Percentiles rank a stretch among this genome's conserved stretches.
These are phyloP conservation scores for Flaveria bidentis DNA, from an alignment of 129 eudicot genomes.

Conservation along the genomic window DNA sequence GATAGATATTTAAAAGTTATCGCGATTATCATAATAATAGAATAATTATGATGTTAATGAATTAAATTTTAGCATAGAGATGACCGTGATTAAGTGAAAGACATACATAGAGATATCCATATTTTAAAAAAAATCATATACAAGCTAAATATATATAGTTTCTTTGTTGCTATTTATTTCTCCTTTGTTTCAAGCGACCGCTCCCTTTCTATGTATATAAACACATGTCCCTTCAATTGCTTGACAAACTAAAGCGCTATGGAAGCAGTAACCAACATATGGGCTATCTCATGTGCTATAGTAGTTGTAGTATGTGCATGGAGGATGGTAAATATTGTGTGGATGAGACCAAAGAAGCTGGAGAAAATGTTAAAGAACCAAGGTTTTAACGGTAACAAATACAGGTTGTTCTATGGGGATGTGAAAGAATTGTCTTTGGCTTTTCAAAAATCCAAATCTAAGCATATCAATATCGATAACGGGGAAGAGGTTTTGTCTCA, in stretches of 20 bases:
- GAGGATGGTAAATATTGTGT: not conserved
- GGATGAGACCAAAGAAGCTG: not conserved
- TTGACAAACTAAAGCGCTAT: not conserved
- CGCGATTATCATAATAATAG: too few relatives aligned
- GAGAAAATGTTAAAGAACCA: not conserved
- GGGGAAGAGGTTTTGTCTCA: not conserved
- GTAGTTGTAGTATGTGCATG: not conserved
- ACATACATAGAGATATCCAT: too few relatives aligned
- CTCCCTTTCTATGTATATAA: not conserved
- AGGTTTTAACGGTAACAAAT: not conserved
- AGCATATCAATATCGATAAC: not conserved
- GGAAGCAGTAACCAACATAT: not conserved
- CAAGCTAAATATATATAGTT: too few relatives aligned
- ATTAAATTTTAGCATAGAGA: too few relatives aligned
- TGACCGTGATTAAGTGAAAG: too few relatives aligned
- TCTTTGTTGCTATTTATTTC: too few relatives aligned
- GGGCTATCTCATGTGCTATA: not conserved
- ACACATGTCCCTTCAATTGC: not conserved
- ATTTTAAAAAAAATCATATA: too few relatives aligned
- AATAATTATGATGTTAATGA: too few relatives aligned
- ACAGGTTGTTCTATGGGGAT: not conserved
- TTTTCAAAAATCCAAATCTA: not conserved
- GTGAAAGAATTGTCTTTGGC: not conserved
- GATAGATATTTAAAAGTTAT: too few relatives aligned
- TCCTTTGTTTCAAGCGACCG: not conserved